Percentiles rank a stretch among this genome's conserved stretches.
Evolutionary conservation across 345 rosid genomes (phyloP).

Genomic region (Sisymbrium irio): DNA sequence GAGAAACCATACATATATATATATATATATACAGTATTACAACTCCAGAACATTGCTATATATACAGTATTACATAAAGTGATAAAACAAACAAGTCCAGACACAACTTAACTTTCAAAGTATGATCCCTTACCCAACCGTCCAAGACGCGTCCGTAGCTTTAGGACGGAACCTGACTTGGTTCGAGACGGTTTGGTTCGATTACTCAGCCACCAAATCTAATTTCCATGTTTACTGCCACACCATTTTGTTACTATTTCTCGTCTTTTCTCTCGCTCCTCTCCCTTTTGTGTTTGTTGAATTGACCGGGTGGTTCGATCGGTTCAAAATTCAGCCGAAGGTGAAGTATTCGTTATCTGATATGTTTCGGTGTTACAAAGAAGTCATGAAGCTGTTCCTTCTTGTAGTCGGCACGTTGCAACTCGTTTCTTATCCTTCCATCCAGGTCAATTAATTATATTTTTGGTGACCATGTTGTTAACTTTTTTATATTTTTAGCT

Average conservation of each 20-base stretch:
- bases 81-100: not conserved
- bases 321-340: slow-evolving; percentile 80
- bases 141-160: slow-evolving; percentile 56
- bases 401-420: slow-evolving; percentile 74
- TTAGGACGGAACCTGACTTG: slow-evolving; percentile 69
- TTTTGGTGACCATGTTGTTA: not conserved
- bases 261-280: slow-evolving; percentile 65
- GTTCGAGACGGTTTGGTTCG: slow-evolving; percentile 70
- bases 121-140: slow-evolving; percentile 64
- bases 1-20: too few species aligned
- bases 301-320: slow-evolving; percentile 35
- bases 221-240: slow-evolving; percentile 69
- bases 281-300: slow-evolving; percentile 57
- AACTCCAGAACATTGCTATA: not conserved
- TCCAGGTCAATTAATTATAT: slow-evolving; percentile 43
- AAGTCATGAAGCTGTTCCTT: slow-evolving; percentile 56
- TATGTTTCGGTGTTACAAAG: slow-evolving; percentile 60
- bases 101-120: not conserved
- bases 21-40: not conserved
- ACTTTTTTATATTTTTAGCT: not conserved
- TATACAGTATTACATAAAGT: not conserved
- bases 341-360: slow-evolving; percentile 46
- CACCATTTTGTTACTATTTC: slow-evolving; percentile 56
- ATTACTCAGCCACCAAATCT: slow-evolving; percentile 67
- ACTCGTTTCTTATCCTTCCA: slow-evolving; percentile 59